phyloP scores from a whole-genome alignment of 2,329 filamentous ascomycete species.

The Paecilomyces sp. region DNA sequence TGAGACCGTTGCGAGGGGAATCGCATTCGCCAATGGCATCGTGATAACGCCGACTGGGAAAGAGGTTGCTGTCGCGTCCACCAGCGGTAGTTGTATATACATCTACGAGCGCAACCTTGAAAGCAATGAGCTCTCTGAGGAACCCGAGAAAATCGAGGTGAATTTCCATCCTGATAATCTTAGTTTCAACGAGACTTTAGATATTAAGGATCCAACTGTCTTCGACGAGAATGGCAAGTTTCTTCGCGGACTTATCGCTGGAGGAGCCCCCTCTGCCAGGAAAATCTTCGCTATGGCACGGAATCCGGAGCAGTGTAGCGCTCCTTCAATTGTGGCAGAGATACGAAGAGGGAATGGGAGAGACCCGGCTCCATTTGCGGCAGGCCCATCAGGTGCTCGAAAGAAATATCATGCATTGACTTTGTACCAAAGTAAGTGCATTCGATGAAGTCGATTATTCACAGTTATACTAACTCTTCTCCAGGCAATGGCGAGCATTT shows the following conservation, averaged over 20 bases:
- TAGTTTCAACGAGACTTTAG: conserved; percentile 9
- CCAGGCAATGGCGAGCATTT: conserved; percentile 10
- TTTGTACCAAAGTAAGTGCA: conserved; percentile 8
- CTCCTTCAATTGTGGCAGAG: conserved; percentile 11
- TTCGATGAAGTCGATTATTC: background rate
- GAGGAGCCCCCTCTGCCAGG: conserved; percentile 7
- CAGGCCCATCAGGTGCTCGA: conserved; percentile 3
- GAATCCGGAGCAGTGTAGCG: conserved; percentile 6
- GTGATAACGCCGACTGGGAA: conserved; percentile 10
- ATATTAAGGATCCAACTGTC: conserved; percentile 6
- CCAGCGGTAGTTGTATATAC: conserved; percentile 3
- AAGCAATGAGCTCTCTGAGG: conserved; percentile 7
- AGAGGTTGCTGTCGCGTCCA: conserved; percentile 10
- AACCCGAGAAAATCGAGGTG: conserved; percentile 4
- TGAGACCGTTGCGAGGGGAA: conserved; percentile 6
- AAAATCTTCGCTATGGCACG: conserved; percentile 8
- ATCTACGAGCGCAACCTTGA: conserved; percentile 9
- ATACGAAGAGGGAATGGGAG: conserved; percentile 8
- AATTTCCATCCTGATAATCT: conserved; percentile 11
- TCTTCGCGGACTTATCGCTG: conserved; percentile 9
- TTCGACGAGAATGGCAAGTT: conserved; percentile 10
- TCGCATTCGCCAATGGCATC: conserved; percentile 11
- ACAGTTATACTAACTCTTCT: background rate
- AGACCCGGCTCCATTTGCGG: conserved; percentile 10
- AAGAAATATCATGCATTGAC: conserved; percentile 8